Evolutionary conservation across 805 yeast species (phyloP).

Genomic region (Candida awuae): DNA sequence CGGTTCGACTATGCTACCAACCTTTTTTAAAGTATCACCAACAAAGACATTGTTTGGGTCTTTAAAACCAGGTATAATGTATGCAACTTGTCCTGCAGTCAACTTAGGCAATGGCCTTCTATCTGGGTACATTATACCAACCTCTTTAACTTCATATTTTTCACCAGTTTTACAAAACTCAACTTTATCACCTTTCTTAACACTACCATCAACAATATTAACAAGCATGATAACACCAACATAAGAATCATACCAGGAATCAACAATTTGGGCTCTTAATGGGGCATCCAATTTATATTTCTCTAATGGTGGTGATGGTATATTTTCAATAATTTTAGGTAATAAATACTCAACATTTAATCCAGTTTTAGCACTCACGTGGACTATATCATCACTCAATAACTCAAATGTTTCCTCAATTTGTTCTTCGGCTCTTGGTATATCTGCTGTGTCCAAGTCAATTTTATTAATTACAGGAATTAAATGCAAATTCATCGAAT

Average conservation of each 20-base stretch:
- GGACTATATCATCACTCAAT: slow-evolving; percentile 61
- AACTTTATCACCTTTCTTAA: slow-evolving; percentile 68
- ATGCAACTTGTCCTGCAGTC: slow-evolving; percentile 90
- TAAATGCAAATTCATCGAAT: slow-evolving; percentile 70
- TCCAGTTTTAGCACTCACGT: slow-evolving; percentile 91
- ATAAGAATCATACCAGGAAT: slow-evolving; percentile 94
- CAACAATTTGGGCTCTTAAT: slow-evolving; percentile 74
- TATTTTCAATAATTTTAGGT: slow-evolving; percentile 71
- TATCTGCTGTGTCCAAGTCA: slow-evolving; percentile 82
- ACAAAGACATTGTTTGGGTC: slow-evolving; percentile 76
- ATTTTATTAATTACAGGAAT: slow-evolving; percentile 89
- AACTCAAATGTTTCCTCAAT: slow-evolving; percentile 80
- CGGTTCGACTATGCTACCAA: slow-evolving; percentile 56
- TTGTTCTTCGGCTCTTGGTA: slow-evolving; percentile 72
- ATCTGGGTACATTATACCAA: slow-evolving; percentile 95
- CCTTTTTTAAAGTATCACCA: slow-evolving; percentile 80
- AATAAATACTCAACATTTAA: slow-evolving; percentile 66
- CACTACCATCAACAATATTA: slow-evolving; percentile 73
- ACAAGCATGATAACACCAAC: slow-evolving; percentile 85
- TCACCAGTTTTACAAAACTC: slow-evolving; percentile 69
- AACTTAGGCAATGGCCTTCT: slow-evolving; percentile 54
- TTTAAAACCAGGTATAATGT: slow-evolving; percentile 91
- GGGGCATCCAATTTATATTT: slow-evolving; percentile 45
- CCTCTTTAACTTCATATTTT: slow-evolving; percentile 81
- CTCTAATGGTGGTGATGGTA: slow-evolving; percentile 42